Conservation (phyloP, 225 moss, liverwort and hornwort species). For the Marchantia paleacea region DNA sequence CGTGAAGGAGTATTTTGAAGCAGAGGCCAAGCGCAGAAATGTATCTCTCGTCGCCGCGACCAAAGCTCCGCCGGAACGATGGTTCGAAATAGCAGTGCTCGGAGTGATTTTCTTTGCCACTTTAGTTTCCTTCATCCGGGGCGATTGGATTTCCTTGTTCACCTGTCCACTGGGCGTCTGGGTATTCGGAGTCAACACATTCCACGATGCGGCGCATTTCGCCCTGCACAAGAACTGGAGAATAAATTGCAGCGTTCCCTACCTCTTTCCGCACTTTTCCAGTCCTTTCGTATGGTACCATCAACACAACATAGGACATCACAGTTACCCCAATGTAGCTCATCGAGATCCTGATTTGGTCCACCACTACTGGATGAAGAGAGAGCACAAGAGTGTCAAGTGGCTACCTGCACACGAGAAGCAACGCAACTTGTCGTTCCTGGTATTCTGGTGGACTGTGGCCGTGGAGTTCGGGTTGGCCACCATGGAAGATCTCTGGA, state of each 20-base stretch:
- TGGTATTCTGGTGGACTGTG: conserved; percentile 32
- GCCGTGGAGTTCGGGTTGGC: conserved; percentile 41
- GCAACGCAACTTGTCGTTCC: conserved; percentile 27
- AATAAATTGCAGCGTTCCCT: conserved; percentile 34
- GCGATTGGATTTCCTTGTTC: conserved; percentile 30
- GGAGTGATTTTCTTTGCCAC: conserved; percentile 21
- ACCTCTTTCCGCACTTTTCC: conserved; percentile 35
- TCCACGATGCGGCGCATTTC: conserved; percentile 47
- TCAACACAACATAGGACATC: conserved; percentile 46
- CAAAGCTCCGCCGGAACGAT: conserved; percentile 37
- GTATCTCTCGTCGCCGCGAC: conserved; percentile 30
- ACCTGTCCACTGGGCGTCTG: conserved; percentile 25
- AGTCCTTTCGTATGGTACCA: conserved; percentile 44
- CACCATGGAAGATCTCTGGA: conserved; percentile 42
- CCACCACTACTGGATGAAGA: conserved; percentile 42
- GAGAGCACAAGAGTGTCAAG: conserved; percentile 42
- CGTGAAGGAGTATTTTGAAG: conserved; percentile 33
- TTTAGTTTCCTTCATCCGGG: conserved; percentile 22
- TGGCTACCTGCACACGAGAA: conserved; percentile 31
- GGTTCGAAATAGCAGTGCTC: conserved; percentile 37
- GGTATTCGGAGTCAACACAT: conserved; percentile 35
- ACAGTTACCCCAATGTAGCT: conserved; percentile 40
- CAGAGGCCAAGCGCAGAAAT: conserved; percentile 34
- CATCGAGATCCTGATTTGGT: conserved; percentile 42
- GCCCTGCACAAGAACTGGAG: conserved; percentile 41